Percentiles rank a stretch among this genome's conserved stretches.
Conservation (phyloP, 768 basidiomycete species). For the Artomyces pyxidatus region DNA sequence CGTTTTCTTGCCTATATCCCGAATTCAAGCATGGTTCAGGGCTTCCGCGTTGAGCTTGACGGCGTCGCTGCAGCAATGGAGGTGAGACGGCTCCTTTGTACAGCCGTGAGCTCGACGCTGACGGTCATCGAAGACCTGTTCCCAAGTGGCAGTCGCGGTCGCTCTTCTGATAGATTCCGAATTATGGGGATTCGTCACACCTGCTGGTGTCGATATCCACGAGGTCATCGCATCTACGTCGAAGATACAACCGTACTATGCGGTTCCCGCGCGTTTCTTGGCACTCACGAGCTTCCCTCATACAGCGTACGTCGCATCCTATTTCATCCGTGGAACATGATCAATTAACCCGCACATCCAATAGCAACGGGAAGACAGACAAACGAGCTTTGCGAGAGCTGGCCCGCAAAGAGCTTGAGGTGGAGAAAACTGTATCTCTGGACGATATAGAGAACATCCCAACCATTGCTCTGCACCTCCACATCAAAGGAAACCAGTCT, state of each 20-base stretch:
- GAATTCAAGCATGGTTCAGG: constrained; percentile 30
- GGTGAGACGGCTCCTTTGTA: constrained; percentile 24
- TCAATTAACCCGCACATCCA: not conserved
- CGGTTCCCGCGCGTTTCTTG: constrained; percentile 41
- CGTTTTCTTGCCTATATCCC: too few relatives aligned
- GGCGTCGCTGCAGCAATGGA: constrained; percentile 55
- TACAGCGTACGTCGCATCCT: constrained; percentile 34
- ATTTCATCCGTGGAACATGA: not conserved
- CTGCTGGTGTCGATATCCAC: constrained; percentile 27
- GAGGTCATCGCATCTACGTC: constrained; percentile 36
- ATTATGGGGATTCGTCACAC: constrained; percentile 50
- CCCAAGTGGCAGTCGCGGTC: constrained; percentile 36
- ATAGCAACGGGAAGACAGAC: constrained; percentile 33
- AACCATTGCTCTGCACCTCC: too few relatives aligned
- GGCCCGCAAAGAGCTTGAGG: constrained; percentile 3
- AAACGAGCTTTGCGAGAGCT: constrained; percentile 18
- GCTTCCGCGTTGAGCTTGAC: constrained; percentile 58
- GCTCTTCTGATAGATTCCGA: constrained; percentile 43
- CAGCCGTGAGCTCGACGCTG: constrained; percentile 11
- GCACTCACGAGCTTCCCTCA: constrained; percentile 40
- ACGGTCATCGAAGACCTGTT: constrained; percentile 27
- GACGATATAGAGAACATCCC: not conserved
- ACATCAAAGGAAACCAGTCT: too few relatives aligned
- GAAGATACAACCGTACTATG: constrained; percentile 53
- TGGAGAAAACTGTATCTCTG: not conserved